Evolutionary conservation across 495 filamentous ascomycete genomes (phyloP).

Genomic region (Daldinia concentrica): DNA sequence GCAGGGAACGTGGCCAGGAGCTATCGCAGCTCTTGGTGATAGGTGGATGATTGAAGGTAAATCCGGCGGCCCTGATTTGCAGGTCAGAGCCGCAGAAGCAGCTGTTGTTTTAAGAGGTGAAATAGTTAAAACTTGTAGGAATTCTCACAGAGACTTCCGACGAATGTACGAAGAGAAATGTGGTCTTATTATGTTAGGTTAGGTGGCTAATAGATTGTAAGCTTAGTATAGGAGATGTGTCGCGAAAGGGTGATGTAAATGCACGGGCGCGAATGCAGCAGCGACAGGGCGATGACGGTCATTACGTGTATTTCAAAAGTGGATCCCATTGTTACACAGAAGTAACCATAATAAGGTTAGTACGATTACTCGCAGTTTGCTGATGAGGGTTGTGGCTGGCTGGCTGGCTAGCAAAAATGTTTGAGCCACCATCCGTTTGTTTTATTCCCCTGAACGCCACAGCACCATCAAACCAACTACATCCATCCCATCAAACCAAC

Average conservation of each 20-base stretch:
- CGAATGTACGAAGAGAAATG: neutral
- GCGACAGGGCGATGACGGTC: constrained; percentile 13
- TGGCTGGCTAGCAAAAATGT: too few species aligned
- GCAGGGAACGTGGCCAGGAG: constrained; percentile 8
- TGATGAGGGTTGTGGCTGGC: too few species aligned
- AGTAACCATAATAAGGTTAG: neutral
- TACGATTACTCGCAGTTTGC: neutral
- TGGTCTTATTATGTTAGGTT: constrained; percentile 25
- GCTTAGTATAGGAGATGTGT: constrained; percentile 22
- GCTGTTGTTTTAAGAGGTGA: constrained; percentile 6
- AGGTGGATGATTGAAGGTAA: constrained; percentile 3
- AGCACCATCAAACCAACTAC: neutral
- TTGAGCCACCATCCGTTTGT: neutral
- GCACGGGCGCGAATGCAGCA: neutral
- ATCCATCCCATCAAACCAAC: neutral
- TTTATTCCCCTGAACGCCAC: constrained; percentile 4
- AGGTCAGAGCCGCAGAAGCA: constrained; percentile 39
- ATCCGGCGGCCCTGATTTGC: constrained; percentile 38
- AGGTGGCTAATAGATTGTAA: constrained; percentile 18
- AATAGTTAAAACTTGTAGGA: constrained; percentile 7
- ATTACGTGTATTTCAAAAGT: constrained; percentile 40
- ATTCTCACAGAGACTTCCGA: neutral
- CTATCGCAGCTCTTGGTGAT: constrained; percentile 15
- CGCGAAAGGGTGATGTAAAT: constrained; percentile 20
- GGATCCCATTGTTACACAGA: constrained; percentile 11